Evolutionary conservation across 1,284 basidiomycete species (phyloP), one percentile per base, ranked within the genome.

Genomic region (Marasmius oreades): DNA sequence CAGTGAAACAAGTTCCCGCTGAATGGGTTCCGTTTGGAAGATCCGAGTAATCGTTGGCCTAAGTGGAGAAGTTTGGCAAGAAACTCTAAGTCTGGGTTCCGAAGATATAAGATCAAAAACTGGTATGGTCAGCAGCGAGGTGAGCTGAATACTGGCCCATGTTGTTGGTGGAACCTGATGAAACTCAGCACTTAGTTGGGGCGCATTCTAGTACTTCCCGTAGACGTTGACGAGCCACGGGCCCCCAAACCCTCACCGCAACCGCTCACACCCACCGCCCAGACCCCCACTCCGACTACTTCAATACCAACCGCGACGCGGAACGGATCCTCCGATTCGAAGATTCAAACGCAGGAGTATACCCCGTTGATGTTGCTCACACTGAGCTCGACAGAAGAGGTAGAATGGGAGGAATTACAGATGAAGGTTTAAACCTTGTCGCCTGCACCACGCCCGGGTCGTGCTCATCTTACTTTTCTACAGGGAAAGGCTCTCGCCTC

Each of bases 41-140:
- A 77, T 90, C 50, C 80, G 85, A 55, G 78, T 90, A 33, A 72
- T 86, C 28, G 86, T 86, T 11, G 89, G 88, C 16, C 69, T 91
- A 12, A 80, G 82, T 48, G 81, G 80, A 8, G 88, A 90, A 66
- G 75, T 88, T 42, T 91, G 89, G 88, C 81, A 82, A 55, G 88
- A 91, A 69, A 85, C 39, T 42, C 20, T 42, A 6, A 14, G 39
- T n/a, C 11, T 42, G 16, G 39, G 16, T n/a, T 42, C 83, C 20
- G 75, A 75, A 57, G 81, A 80, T 47, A 74, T 82, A 47, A 50
- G 16, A 16, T 23, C n/a, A 16, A 81, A 80, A 7, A 70, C 77
- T 47, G 86, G 86, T 22, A 85, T 86, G 80, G 82, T 84, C 3
- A 88, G 90, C 58, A 84, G 85, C 65, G 88, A 90, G 78, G 88